Base-by-base conservation (phyloP, 225 moss, liverwort and hornwort species). In the Rhytidiadelphus loreus region DNA sequence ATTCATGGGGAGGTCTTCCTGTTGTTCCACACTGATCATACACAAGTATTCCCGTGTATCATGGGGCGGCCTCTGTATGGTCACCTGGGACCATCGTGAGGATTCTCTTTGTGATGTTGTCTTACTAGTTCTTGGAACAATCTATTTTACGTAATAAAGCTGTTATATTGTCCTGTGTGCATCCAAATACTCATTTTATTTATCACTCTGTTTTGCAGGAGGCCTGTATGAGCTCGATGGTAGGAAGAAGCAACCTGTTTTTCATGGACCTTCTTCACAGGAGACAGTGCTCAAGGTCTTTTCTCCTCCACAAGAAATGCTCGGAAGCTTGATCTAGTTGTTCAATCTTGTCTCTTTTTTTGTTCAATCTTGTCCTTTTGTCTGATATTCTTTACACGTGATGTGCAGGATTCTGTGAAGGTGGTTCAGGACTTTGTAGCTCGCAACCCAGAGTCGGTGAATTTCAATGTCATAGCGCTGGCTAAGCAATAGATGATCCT, bases 191-290 rank as follows among this genome's bases (percentile, higher is more conserved):
- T 90, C 58, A 70, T 69, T 58, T 29, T 75, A 35, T n/a, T 30
- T 41, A 57, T 79, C 16, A 39, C 16, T 55, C 15, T 81, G 43
- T 25, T 87, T 18, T 71, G 39, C 87, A 93, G 96, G 94, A 83
- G 94, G 93, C 21, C 92, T 98, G 35, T 96, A 96, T 88, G 97
- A 96, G 88, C 89, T 96, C 29, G 96, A 98, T 85, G 96, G 97
- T 46, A 87, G 94, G 76, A 96, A 96, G 90, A 69, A 90, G 52
- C 90, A 91, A 80, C 96, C 96, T 63, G 81, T 96, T 59, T 94
- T 92, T 85, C 96, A 96, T 88, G 97, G 97, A 56, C 85, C 91
- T 79, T 92, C 97, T 29, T 93, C 93, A 68, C 87, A 91, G 82
- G 92, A 93, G 83, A 89, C 95, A 19, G 82, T 96, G 64, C 95